Percentiles rank a stretch among this genome's conserved stretches.
Conservation (phyloP, 768 basidiomycete genomes). For the Tulasnella sp. region DNA sequence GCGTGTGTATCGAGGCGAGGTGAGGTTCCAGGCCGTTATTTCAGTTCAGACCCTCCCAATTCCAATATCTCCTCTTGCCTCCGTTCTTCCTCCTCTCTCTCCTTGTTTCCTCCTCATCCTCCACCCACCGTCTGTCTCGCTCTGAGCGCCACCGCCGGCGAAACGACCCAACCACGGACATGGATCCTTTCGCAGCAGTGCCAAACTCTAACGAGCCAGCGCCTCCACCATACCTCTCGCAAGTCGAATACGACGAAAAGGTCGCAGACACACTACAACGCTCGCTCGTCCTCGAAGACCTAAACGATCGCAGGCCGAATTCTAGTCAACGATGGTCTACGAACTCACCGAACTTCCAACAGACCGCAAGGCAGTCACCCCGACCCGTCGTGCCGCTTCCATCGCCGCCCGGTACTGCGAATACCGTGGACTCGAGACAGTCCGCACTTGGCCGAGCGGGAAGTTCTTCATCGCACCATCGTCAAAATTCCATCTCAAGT, state of each 20-base stretch:
- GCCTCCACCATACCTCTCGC: slow-evolving; percentile 51
- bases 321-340: background rate
- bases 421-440: background rate
- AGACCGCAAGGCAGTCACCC: background rate
- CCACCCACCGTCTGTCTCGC: background rate
- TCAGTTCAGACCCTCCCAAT: slow-evolving; percentile 15
- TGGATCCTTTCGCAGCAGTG: slow-evolving; percentile 23
- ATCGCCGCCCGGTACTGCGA: background rate
- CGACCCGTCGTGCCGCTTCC: background rate
- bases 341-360: background rate
- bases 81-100: slow-evolving; percentile 10
- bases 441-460: background rate
- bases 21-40: slow-evolving; percentile 13
- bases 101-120: background rate
- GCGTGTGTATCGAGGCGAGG: slow-evolving; percentile 11
- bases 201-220: slow-evolving; percentile 37
- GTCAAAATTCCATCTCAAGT: slow-evolving; percentile 18
- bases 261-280: slow-evolving; percentile 49
- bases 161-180: background rate
- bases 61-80: background rate
- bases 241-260: slow-evolving; percentile 58
- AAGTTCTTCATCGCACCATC: slow-evolving; percentile 20
- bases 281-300: slow-evolving; percentile 42
- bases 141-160: background rate
- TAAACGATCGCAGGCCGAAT: background rate